Base-by-base conservation (phyloP, 768 basidiomycete species). In the Imleria badia region DNA sequence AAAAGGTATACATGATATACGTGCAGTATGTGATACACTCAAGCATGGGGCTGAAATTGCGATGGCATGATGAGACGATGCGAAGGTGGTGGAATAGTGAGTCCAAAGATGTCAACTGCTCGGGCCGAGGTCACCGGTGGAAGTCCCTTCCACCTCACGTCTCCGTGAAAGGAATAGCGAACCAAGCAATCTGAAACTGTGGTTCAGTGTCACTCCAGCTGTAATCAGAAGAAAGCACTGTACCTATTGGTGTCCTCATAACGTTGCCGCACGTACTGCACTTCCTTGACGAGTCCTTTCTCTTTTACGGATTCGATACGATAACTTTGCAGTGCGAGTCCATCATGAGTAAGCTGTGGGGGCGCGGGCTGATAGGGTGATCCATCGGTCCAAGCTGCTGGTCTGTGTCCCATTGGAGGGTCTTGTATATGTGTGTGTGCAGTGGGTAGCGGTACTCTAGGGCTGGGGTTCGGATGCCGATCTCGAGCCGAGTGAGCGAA, bases 161-260 rank as follows among this genome's bases (percentile, higher is more conserved):
- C 79, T 78, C 39, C 89, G 81, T 47, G 78, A 84, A 45, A 89
- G 78, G 61, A 91, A 83, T 40, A 87, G 67, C 1, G 81, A 82
- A 34, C 87, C 82, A 38, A 91, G 67, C 11, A 84, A 63, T 66
- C 89, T 91, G 60, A 38, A 35, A 47, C 45, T 45, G 48, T 49
- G 22, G 41, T 41, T 65, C 23, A 60, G 54, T 30, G 44, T 22
- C 34, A 26, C 14, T 20, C 14, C 51, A 23, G 48, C 8, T 35
- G 33, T 44, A 19, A 15, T 22, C 35, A 56, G 33, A 46, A 40
- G 20, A 38, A 31, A 35, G 46, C 22, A n/a, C 54, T 61, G n/a
- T 41, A 86, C 89, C 75, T 85, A 66, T 90, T 91, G 0, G 75
- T 74, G 49, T 79, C 78, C 65, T 84, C 85, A 53, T 91, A 91